These are phyloP conservation scores for Cryptosporidium ryanae DNA, from an alignment of 169 alveolate genomes.

Conservation along the genomic window DNA sequence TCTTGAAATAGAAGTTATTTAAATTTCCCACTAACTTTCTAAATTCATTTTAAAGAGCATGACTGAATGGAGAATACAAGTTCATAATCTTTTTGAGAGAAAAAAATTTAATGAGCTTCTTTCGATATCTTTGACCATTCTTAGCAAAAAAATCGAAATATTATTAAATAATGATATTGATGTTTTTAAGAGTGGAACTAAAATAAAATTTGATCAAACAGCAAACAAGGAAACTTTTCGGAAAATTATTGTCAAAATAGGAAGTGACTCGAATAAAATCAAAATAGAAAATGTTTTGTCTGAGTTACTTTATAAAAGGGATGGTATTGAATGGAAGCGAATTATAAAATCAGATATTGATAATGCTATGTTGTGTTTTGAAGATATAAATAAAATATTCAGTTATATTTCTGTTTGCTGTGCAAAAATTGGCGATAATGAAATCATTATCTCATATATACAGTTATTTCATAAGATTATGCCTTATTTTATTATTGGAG, in stretches of 20 bases:
- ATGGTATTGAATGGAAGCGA: no score
- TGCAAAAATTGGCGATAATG: conserved; percentile 6
- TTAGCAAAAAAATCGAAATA: background rate
- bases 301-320: no score
- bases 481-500: conserved; percentile 60
- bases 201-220: no score
- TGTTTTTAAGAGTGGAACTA: no score
- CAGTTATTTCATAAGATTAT: conserved; percentile 22
- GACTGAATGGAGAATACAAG: background rate
- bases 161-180: no score
- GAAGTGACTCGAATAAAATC: background rate
- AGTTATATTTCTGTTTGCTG: conserved; percentile 24
- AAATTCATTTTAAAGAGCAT: background rate
- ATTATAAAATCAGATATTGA: background rate
- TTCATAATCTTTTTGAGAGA: background rate
- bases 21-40: background rate
- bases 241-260: background rate
- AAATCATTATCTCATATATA: background rate
- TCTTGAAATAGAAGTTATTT: background rate
- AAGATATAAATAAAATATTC: conserved; percentile 37
- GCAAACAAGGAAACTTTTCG: background rate
- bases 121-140: background rate
- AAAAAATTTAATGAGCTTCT: background rate
- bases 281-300: background rate
- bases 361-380: background rate